Percentiles rank a stretch among this genome's conserved stretches.
Conservation (phyloP, 2,329 filamentous ascomycete genomes). For the Thielaviopsis punctulata region DNA sequence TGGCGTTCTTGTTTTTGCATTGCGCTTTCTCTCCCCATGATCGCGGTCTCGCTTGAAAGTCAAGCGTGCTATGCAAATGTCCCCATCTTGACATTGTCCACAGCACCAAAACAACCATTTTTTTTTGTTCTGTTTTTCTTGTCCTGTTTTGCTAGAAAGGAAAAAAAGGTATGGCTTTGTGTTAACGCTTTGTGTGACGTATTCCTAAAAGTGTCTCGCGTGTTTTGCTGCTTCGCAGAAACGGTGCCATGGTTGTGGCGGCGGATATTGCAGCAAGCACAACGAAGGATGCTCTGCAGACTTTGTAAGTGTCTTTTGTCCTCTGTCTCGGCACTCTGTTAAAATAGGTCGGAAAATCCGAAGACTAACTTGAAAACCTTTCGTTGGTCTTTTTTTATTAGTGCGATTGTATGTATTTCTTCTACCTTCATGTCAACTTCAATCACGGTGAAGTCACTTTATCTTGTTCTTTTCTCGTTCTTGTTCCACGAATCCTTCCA, state of each 20-base stretch:
- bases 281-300: constrained; percentile 64
- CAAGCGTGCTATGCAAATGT: no score
- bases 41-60: no score
- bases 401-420: constrained; percentile 13
- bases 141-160: no score
- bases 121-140: neutral
- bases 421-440: neutral
- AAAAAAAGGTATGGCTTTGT: no score
- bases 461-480: neutral
- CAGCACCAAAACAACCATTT: neutral
- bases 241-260: constrained; percentile 53
- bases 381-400: neutral
- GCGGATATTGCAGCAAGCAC: constrained; percentile 69
- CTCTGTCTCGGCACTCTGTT: neutral
- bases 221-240: constrained; percentile 60
- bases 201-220: constrained; percentile 44
- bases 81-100: neutral
- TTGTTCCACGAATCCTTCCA: neutral
- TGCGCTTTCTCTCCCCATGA: no score
- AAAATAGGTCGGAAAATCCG: neutral
- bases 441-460: neutral
- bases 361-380: neutral
- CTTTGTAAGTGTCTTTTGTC: constrained; percentile 24
- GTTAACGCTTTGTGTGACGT: neutral
- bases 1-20: neutral